Evolutionary conservation across 805 yeast genomes (phyloP).

Genomic region (Suhomyces prunicola): DNA sequence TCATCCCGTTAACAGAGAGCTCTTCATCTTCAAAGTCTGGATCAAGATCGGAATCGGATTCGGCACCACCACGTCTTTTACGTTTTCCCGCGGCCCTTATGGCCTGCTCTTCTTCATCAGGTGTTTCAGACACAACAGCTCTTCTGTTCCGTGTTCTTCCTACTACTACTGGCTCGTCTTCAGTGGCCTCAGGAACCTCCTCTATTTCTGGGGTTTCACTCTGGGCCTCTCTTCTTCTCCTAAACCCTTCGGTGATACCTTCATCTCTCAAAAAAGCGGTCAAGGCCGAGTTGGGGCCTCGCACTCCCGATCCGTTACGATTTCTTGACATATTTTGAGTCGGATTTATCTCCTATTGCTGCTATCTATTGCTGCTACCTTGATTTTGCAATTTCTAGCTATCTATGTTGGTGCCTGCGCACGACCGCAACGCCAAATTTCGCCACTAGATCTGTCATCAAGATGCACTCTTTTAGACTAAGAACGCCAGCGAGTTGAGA

Average conservation of each 20-base stretch:
- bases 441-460: not conserved
- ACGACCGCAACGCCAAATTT: not conserved
- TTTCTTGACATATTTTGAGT: not conserved
- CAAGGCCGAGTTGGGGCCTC: constrained; percentile 81
- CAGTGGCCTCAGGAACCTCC: constrained; percentile 15
- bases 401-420: not conserved
- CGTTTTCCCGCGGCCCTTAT: constrained; percentile 39
- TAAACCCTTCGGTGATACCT: constrained; percentile 82
- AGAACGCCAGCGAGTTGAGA: not conserved
- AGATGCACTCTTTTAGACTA: not conserved
- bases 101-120: constrained; percentile 24
- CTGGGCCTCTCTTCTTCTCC: constrained; percentile 32
- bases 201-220: constrained; percentile 18
- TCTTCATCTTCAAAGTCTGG: constrained; percentile 24
- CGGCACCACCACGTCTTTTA: constrained; percentile 39
- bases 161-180: constrained; percentile 7
- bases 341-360: not conserved
- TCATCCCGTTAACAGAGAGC: constrained; percentile 16
- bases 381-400: not conserved
- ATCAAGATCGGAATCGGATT: constrained; percentile 34
- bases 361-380: not conserved
- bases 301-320: constrained; percentile 20
- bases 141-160: not conserved
- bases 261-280: constrained; percentile 85
- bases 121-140: not conserved